Base-by-base conservation (phyloP, 352 stramenopile genomes). In the Pseudoperonospora humuli region DNA sequence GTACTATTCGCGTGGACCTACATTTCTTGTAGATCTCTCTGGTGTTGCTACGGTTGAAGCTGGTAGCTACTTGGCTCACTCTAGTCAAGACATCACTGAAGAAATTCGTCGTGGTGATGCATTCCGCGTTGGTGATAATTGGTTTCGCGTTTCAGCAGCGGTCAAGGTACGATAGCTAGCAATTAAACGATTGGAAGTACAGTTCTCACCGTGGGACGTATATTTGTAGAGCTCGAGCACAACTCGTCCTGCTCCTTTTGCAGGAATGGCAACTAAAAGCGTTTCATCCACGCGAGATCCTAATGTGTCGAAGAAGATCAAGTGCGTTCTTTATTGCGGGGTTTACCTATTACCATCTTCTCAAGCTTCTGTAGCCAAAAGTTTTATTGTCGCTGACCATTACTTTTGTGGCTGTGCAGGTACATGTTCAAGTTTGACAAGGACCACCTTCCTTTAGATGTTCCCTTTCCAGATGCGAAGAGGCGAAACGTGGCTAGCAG, bases 361-460 rank as follows among this genome's bases (percentile, higher is more conserved):
- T 27, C 19, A 25, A 24, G n/a, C 10, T 24, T 50, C 15, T 9
- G 11, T 50, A 26, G 27, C 17, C 7, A 7, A 25, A 33, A 32
- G 11, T 17, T 5, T 29, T 20, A 17, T 29, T n/a, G n/a, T n/a
- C 26, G 9, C 11, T 29, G 3, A 45, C 13, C 26, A 7, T 41
- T 24, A 9, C n/a, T 55, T 10, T n/a, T 20, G 8, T 44, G 11
- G 19, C 32, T 28, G 4, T 40, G 13, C 20, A 80, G 73, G 23
- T 93, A 83, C 51, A 71, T 85, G 62, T 72, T 90, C 45, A 87
- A 89, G 53, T 86, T 93, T 41, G 80, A 93, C 54, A 76, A 86
- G 38, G 75, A 89, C 10, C 68, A 87, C 23, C 41, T 93, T n/a
- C 74, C 80, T 6, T 39, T 93, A 36, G 80, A 93, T 43, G 64